Evolutionary conservation across 1,139 yeast species (phyloP), one percentile per base, ranked within the genome.

Genomic region (Entelexis sorbosivorans): DNA sequence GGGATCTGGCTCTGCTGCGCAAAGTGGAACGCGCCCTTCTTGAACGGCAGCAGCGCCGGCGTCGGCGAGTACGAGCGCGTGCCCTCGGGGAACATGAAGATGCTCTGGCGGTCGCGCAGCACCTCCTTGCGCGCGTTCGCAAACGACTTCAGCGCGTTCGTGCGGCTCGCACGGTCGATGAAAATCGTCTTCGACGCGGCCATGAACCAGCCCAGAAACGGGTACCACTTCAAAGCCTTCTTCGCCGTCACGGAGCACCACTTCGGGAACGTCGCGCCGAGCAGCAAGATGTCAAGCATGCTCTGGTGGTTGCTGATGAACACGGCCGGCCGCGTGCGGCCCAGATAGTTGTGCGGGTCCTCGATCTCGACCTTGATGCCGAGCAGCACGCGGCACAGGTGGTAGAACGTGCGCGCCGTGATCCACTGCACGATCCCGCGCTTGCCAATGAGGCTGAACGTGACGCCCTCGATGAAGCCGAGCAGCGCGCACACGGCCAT

Each of bases 171-270:
- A 64, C 99, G 79, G 65, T 91, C 95, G 56, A 91, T 73, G 68
- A 91, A 91, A 62, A 89, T 82, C 1, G 97, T 82, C 13, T 96
- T 96, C 57, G 94, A 81, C 20, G 88, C 75, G 26, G 79, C 64
- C 98, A 91, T 82, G 69, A 88, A 91, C 97, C 96, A 89, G 10
- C 99, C 99, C 60, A 91, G 73, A 62, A 93, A 77, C n/a, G 99
- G 99, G 45, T 86, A 73, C 63, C 78, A 87, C 62, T 84, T 81
- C 62, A 91, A 74, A 6, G 86, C 82, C 64, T 78, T 81, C 68
- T 91, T 91, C 38, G 96, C 93, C 1, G 98, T 91, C 46, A 93
- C 96, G 9, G 93, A 82, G 69, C 89, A 87, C 48, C 87, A 88
- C 39, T 80, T 80, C 52, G 95, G 95, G 73, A 93, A 93, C 39